Evolutionary conservation across 768 basidiomycete genomes (phyloP).

Genomic region (Lyophyllum semitale): DNA sequence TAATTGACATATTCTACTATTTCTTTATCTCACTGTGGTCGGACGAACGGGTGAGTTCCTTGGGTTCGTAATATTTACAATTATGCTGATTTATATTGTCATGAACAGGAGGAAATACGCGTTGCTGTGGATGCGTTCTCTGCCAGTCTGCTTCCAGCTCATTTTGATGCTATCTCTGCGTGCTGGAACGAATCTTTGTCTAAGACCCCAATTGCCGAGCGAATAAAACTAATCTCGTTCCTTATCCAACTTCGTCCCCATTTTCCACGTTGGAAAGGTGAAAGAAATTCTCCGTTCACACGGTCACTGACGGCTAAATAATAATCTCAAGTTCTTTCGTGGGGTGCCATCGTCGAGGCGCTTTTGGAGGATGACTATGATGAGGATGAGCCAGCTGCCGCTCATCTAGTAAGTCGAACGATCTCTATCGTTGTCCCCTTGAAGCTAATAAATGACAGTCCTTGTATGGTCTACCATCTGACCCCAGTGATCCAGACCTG

Average conservation of each 20-base stretch:
- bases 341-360: constrained; percentile 61
- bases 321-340: constrained; percentile 54
- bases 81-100: not conserved
- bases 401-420: constrained; percentile 38
- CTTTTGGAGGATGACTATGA: constrained; percentile 57
- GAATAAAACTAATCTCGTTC: constrained; percentile 60
- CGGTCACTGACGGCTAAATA: not conserved
- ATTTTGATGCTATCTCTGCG: constrained; percentile 61
- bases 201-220: constrained; percentile 57
- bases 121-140: constrained; percentile 58
- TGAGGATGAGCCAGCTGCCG: constrained; percentile 36
- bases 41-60: constrained; percentile 53
- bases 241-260: constrained; percentile 68
- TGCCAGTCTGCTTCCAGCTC: constrained; percentile 62
- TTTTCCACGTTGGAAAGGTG: constrained; percentile 70
- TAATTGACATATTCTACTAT: constrained; percentile 56
- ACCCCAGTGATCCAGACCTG: constrained; percentile 48
- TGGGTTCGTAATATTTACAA: not conserved
- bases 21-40: constrained; percentile 68
- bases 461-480: constrained; percentile 43
- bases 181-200: constrained; percentile 69
- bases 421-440: not conserved
- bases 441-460: constrained; percentile 32
- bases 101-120: constrained; percentile 70
- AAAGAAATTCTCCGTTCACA: constrained; percentile 2